Evolutionary conservation across 1,284 basidiomycete genomes (phyloP), one percentile per base, ranked within the genome.

Genomic region (Microbotryum saponariae): DNA sequence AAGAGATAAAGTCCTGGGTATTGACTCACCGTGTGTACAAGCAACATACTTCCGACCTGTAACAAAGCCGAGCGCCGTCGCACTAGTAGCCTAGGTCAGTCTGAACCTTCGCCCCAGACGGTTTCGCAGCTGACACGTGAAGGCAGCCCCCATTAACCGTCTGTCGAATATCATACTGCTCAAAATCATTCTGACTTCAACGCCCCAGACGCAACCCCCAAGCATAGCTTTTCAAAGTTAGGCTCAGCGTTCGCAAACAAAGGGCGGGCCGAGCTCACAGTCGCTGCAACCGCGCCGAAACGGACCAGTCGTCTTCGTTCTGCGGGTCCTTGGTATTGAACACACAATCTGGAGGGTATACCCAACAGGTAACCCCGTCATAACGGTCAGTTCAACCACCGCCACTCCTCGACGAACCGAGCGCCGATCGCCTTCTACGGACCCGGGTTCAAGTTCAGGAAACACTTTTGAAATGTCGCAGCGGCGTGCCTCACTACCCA

Each of bases 261-360:
- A 8, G n/a, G 25, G 9, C 21, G 6, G 27, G n/a, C 7, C 3
- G 12, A 58, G 29, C 66, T 37, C 31, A 68, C 55, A 76, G 60
- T 20, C 75, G 70, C 56, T 74, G 73, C 54, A 75, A 59, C 4
- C 74, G 65, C 1, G 73, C 74, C 20, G 89, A 87, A 0, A 97
- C 93, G 0, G 91, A 94, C 0, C 91, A 88, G 72, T 97, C 93
- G 74, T 97, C 94, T 74, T 97, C 94, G 7, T 91, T 90, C 75
- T 97, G 93, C 0, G 89, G 84, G 72, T 94, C 91, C 75, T 93
- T 92, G 42, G 89, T 91, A 3, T 59, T 63, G 56, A 69, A 66
- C 21, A 57, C 50, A 51, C 66, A 69, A 60, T 69, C 61, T 64
- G 46, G 10, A 29, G 29, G 29, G 7, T 31, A 31, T 10, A 20